These are phyloP conservation scores for Xylaria sp. DNA, from an alignment of 2,329 filamentous ascomycete species.

Conservation along the genomic window DNA sequence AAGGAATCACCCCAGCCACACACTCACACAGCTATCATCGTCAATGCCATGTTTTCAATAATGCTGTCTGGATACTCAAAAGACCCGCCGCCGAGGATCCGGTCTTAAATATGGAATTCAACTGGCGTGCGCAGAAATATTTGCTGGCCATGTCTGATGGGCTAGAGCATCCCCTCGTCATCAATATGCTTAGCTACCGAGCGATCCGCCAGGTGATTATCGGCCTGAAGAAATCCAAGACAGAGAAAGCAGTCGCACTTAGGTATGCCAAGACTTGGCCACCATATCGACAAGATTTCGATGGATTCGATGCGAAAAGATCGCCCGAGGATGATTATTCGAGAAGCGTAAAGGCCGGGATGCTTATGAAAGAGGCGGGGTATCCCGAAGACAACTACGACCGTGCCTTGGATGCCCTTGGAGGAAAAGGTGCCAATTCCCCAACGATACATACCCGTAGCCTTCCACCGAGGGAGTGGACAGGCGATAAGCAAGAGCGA, in stretches of 20 bases:
- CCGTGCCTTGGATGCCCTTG: slow-evolving; percentile 52
- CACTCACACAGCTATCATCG: slow-evolving; percentile 29
- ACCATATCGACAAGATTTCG: slow-evolving; percentile 58
- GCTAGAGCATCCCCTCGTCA: slow-evolving; percentile 52
- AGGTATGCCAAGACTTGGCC: slow-evolving; percentile 61
- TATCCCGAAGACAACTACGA: slow-evolving; percentile 53
- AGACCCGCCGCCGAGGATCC: slow-evolving; percentile 39
- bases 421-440: slow-evolving; percentile 53
- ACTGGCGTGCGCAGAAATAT: slow-evolving; percentile 61
- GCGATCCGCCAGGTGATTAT: slow-evolving; percentile 58
- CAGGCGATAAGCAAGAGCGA: slow-evolving; percentile 28
- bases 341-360: slow-evolving; percentile 54
- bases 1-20: slow-evolving; percentile 22
- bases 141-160: slow-evolving; percentile 56
- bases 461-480: slow-evolving; percentile 39
- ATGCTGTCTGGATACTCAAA: slow-evolving; percentile 42
- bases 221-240: slow-evolving; percentile 54
- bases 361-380: slow-evolving; percentile 59
- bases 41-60: slow-evolving; percentile 46
- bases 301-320: slow-evolving; percentile 61
- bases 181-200: slow-evolving; percentile 55
- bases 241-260: slow-evolving; percentile 51
- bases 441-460: slow-evolving; percentile 61
- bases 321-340: slow-evolving; percentile 56
- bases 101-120: slow-evolving; percentile 45